phyloP scores from a whole-genome alignment of 306 rosid genomes.

The Vachellia collinsii region DNA sequence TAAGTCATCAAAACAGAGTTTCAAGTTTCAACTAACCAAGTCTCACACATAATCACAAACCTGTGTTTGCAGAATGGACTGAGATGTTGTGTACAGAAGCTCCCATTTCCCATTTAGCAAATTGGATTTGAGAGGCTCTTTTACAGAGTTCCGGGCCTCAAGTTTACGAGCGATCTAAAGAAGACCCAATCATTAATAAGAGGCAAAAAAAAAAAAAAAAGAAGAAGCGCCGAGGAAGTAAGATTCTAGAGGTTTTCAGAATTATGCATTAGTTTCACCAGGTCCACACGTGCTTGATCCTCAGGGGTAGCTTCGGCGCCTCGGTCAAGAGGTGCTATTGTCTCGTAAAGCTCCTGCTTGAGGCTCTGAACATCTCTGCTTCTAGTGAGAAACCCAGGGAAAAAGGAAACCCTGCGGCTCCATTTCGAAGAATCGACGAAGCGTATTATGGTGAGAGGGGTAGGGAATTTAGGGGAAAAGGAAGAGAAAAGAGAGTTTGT shows the following conservation, averaged over 20 bases:
- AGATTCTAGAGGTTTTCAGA: neutral
- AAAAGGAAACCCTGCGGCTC: constrained; percentile 46
- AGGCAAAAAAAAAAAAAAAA: neutral
- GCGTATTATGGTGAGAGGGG: constrained; percentile 14
- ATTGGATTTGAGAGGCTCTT: constrained; percentile 82
- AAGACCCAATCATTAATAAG: constrained; percentile 14
- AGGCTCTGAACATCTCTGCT: constrained; percentile 47
- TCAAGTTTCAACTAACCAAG: neutral
- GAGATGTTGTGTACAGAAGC: constrained; percentile 86
- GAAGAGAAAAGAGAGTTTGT: constrained; percentile 27
- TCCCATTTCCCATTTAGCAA: constrained; percentile 94
- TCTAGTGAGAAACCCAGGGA: constrained; percentile 36
- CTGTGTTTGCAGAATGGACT: constrained; percentile 72
- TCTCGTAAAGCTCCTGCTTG: constrained; percentile 42
- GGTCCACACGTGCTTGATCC: constrained; percentile 48
- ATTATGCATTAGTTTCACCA: constrained; percentile 36
- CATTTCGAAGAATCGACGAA: constrained; percentile 38
- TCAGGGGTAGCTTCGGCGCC: constrained; percentile 45
- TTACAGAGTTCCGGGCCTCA: constrained; percentile 61
- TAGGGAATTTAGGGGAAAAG: constrained; percentile 27
- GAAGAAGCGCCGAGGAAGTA: neutral
- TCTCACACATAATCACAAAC: constrained; percentile 36
- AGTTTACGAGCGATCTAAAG: constrained; percentile 75
- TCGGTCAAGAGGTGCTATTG: constrained; percentile 46
- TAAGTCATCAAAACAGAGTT: neutral